These are phyloP conservation scores for Epichloe gansuensis DNA, from an alignment of 2,329 filamentous ascomycete species.

Conservation along the genomic window DNA sequence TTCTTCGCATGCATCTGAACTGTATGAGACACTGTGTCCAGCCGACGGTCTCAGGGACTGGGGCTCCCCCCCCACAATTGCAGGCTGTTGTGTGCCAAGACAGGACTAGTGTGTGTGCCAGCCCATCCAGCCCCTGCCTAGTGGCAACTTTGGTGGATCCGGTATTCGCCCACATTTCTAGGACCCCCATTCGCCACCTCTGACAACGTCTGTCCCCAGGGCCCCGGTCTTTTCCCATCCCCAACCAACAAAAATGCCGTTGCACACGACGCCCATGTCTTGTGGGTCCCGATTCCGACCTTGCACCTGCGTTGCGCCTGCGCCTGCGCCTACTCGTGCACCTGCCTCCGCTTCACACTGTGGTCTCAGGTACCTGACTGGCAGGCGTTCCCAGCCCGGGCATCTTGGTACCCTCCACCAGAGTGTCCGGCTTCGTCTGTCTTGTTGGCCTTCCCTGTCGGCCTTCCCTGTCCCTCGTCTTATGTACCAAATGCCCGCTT, in stretches of 20 bases:
- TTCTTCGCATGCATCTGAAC: not conserved
- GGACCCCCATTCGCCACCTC: slow-evolving; percentile 18
- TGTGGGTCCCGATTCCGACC: not conserved
- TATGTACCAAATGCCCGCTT: slow-evolving; percentile 1
- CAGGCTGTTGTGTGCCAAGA: slow-evolving; percentile 6
- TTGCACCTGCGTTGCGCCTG: slow-evolving; percentile 8
- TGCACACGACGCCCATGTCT: slow-evolving; percentile 2
- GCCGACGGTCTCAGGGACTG: slow-evolving; percentile 6
- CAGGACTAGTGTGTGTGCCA: slow-evolving; percentile 10
- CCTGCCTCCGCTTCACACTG: slow-evolving; percentile 1
- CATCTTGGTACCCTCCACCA: not conserved
- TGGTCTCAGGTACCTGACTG: not conserved
- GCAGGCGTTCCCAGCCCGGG: not conserved
- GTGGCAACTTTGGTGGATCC: slow-evolving; percentile 17
- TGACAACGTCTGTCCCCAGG: slow-evolving; percentile 2
- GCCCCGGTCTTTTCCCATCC: slow-evolving; percentile 8
- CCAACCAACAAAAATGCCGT: slow-evolving; percentile 20
- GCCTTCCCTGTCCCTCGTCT: not conserved
- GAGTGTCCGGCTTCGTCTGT: not conserved
- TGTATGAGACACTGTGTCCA: slow-evolving; percentile 2
- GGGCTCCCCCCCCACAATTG: slow-evolving; percentile 13
- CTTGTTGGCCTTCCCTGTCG: not conserved
- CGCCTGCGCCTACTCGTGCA: slow-evolving; percentile 7
- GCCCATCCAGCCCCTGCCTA: slow-evolving; percentile 19
- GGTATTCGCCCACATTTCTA: slow-evolving; percentile 1